phyloP scores from a whole-genome alignment of 345 rosid genomes.

The Trapa bicornis region DNA sequence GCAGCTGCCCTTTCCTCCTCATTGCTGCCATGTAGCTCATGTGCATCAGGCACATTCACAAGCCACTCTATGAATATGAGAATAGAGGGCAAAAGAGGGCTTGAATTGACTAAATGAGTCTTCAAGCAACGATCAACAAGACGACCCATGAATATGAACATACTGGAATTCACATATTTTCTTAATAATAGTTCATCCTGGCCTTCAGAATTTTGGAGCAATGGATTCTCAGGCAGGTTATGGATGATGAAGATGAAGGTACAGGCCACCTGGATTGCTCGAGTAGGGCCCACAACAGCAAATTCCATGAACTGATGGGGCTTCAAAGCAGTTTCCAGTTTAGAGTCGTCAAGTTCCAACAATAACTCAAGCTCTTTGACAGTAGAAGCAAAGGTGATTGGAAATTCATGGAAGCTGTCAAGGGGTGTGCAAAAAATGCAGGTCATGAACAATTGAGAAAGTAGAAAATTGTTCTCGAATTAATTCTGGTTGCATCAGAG shows the following conservation, averaged over 20 bases:
- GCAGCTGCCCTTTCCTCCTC: slow-evolving; percentile 40
- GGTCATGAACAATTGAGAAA: neutral
- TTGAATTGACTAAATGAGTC: slow-evolving; percentile 29
- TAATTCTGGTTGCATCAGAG: neutral
- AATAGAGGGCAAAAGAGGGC: slow-evolving; percentile 60
- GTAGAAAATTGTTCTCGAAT: neutral
- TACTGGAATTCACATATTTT: slow-evolving; percentile 28
- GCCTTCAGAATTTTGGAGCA: slow-evolving; percentile 12
- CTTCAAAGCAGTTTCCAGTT: slow-evolving; percentile 35
- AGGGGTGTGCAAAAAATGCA: neutral
- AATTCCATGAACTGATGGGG: slow-evolving; percentile 51
- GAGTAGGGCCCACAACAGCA: slow-evolving; percentile 52
- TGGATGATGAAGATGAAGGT: slow-evolving; percentile 52
- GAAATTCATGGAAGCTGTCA: slow-evolving; percentile 57
- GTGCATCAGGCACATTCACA: slow-evolving; percentile 28
- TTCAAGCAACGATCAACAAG: slow-evolving; percentile 47
- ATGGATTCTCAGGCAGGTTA: slow-evolving; percentile 19
- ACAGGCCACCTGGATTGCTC: slow-evolving; percentile 54
- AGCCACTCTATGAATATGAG: slow-evolving; percentile 75
- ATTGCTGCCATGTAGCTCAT: slow-evolving; percentile 23
- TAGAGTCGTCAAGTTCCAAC: slow-evolving; percentile 38
- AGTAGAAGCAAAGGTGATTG: slow-evolving; percentile 47
- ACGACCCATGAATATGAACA: slow-evolving; percentile 59
- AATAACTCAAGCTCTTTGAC: slow-evolving; percentile 43
- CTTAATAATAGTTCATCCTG: slow-evolving; percentile 18